These are phyloP conservation scores for Ascochyta fabae DNA, from an alignment of 2,329 filamentous ascomycete genomes.

Conservation along the genomic window DNA sequence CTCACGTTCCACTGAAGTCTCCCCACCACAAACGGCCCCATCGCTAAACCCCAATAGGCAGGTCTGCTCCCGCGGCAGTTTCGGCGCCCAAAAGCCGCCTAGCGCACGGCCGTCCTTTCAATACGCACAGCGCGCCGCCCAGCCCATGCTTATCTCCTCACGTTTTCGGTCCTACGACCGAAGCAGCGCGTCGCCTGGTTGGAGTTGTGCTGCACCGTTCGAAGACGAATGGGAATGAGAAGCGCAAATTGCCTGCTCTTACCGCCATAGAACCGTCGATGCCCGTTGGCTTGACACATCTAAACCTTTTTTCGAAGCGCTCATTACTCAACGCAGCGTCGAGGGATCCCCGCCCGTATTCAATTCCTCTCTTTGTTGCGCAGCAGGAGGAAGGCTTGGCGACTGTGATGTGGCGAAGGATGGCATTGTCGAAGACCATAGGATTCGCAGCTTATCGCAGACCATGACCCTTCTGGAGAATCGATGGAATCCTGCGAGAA, in stretches of 20 bases:
- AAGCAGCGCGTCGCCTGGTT: constrained; percentile 7
- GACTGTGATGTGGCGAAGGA: constrained; percentile 5
- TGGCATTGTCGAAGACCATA: constrained; percentile 4
- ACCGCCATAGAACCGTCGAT: constrained; percentile 12
- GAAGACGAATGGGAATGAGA: constrained; percentile 1
- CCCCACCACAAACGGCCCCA: constrained; percentile 11
- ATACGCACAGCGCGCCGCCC: constrained; percentile 18
- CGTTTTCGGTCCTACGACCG: constrained; percentile 18
- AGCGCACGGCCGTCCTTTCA: constrained; percentile 15
- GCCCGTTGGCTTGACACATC: constrained; percentile 8
- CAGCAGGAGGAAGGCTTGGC: constrained; percentile 11
- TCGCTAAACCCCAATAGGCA: constrained; percentile 17
- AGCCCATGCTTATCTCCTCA: constrained; percentile 28
- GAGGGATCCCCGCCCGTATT: constrained; percentile 8
- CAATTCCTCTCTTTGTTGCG: not conserved
- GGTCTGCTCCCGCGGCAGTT: constrained; percentile 20
- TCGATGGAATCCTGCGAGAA: constrained; percentile 6
- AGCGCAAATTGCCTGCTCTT: constrained; percentile 10
- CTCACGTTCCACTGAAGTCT: constrained; percentile 11
- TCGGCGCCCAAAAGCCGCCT: constrained; percentile 1
- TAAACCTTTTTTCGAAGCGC: not conserved
- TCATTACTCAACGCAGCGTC: constrained; percentile 1
- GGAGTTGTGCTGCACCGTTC: constrained; percentile 3
- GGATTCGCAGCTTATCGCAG: constrained; percentile 1
- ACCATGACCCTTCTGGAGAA: not conserved